Percentiles rank a stretch among this genome's conserved stretches.
Evolutionary conservation across 306 rosid genomes (phyloP).

Genomic region (Cyclanthera cordifolia): DNA sequence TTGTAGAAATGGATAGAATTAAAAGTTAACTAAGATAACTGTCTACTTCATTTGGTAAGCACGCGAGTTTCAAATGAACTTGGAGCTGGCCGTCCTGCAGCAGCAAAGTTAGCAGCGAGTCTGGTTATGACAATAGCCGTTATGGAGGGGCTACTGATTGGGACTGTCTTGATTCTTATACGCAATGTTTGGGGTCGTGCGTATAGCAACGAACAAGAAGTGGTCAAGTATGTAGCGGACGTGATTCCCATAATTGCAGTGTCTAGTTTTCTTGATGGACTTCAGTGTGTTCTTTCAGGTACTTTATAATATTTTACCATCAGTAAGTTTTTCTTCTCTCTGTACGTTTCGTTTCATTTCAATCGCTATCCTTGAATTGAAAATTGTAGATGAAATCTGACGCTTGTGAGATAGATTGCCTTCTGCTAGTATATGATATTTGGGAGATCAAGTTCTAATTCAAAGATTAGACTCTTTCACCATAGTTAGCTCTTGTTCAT

Average conservation of each 20-base stretch:
- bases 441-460: neutral
- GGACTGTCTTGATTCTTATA: slow-evolving; percentile 29
- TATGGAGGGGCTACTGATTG: slow-evolving; percentile 34
- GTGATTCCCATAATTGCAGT: slow-evolving; percentile 54
- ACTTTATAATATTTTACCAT: neutral
- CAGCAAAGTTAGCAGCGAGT: slow-evolving; percentile 50
- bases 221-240: slow-evolving; percentile 39
- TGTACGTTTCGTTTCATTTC: neutral
- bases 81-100: slow-evolving; percentile 48
- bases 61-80: slow-evolving; percentile 66
- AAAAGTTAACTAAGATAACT: neutral
- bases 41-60: slow-evolving; percentile 17
- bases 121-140: slow-evolving; percentile 39
- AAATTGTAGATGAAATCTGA: neutral
- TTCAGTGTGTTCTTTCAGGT: slow-evolving; percentile 67
- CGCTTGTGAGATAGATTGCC: neutral
- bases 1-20: neutral
- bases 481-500: neutral
- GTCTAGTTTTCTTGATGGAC: slow-evolving; percentile 48
- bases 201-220: slow-evolving; percentile 42
- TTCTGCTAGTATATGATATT: neutral
- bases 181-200: slow-evolving; percentile 64
- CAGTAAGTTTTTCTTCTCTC: neutral
- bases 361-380: neutral
- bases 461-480: neutral